Conservation (phyloP, 2,329 filamentous ascomycete genomes). For the Zarea fungicola region DNA sequence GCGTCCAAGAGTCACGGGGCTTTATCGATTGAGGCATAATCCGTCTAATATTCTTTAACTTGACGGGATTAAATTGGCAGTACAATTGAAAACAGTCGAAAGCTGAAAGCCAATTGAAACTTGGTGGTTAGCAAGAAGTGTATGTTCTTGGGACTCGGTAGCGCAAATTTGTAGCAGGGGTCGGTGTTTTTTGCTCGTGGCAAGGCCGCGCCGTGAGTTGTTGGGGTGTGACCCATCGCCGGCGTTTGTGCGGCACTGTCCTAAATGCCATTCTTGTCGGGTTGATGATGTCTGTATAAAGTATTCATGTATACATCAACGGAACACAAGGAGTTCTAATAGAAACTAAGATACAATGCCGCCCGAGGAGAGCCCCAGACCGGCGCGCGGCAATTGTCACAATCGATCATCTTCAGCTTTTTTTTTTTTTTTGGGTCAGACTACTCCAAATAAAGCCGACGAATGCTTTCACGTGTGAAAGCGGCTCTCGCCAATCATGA, state of each 20-base stretch:
- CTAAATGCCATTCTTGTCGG: too few species aligned
- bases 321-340: not conserved
- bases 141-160: not conserved
- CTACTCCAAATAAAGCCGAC: not conserved
- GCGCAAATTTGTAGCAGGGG: not conserved
- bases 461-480: constrained; percentile 5
- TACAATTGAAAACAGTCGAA: not conserved
- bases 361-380: not conserved
- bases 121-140: not conserved
- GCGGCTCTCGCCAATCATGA: constrained; percentile 7
- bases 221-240: too few species aligned
- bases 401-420: constrained; percentile 3
- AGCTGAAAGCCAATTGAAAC: not conserved
- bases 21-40: not conserved
- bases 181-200: constrained; percentile 9
- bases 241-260: too few species aligned
- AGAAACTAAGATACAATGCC: not conserved
- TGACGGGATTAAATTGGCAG: too few species aligned
- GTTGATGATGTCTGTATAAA: not conserved
- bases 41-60: not conserved
- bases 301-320: constrained; percentile 4
- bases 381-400: not conserved
- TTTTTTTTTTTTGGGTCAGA: not conserved
- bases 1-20: not conserved
- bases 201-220: too few species aligned